Conservation (phyloP, 139 green algal species). For the Bryopsis sp. region DNA sequence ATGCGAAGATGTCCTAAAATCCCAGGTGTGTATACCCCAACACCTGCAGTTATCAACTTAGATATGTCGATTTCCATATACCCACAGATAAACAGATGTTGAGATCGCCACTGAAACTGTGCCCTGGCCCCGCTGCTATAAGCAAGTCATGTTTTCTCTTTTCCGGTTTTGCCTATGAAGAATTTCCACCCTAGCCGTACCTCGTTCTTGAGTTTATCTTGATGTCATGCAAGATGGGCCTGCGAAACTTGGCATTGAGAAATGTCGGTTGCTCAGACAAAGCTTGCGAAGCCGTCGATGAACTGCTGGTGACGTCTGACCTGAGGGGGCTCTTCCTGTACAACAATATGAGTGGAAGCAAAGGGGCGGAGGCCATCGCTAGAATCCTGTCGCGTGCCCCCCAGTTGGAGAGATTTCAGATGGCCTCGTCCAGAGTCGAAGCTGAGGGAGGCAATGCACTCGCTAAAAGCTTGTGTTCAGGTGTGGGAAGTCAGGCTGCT, state of each 20-base stretch:
- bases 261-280: constrained; percentile 83
- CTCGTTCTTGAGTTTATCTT: no score
- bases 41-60: not conserved
- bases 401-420: constrained; percentile 73
- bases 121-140: no score
- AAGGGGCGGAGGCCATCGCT: constrained; percentile 53
- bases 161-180: no score
- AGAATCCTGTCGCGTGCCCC: constrained; percentile 53
- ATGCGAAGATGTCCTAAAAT: constrained; percentile 44
- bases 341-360: constrained; percentile 94
- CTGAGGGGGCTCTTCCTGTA: constrained; percentile 69
- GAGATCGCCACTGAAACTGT: no score
- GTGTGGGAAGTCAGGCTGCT: no score
- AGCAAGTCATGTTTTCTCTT: no score
- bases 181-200: no score
- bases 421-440: constrained; percentile 74
- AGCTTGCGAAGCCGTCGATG: constrained; percentile 66
- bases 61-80: no score
- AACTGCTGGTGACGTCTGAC: constrained; percentile 44
- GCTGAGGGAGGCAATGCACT: constrained; percentile 57
- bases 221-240: no score
- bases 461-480: constrained; percentile 38
- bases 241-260: constrained; percentile 57
- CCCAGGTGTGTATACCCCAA: constrained; percentile 30
- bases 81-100: no score